Conservation (phyloP, 345 rosid species). For the Syzygium grande region DNA sequence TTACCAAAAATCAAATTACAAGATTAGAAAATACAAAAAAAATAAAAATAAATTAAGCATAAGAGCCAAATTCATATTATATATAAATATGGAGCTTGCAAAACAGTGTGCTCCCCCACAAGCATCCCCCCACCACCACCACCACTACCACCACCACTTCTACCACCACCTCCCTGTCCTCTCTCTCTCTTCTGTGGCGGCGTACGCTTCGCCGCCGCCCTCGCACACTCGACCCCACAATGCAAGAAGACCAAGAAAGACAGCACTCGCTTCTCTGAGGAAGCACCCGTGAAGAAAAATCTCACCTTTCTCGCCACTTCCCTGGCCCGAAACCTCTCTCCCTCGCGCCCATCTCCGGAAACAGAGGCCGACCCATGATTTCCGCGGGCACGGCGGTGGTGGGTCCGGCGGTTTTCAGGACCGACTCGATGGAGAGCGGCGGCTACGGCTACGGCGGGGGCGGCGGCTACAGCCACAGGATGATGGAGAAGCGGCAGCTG, state of each 20-base stretch:
- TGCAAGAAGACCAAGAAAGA: not conserved
- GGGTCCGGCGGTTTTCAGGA: not conserved
- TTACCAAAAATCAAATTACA: not conserved
- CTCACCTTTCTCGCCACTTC: not conserved
- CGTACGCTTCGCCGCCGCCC: not conserved
- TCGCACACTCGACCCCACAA: not conserved
- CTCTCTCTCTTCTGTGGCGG: not conserved
- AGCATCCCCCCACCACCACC: not conserved
- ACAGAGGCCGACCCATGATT: not conserved
- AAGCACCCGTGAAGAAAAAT: not conserved
- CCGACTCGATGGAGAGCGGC: constrained; percentile 4
- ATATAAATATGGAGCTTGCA: not conserved
- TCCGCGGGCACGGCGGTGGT: not conserved
- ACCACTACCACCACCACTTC: too few species aligned
- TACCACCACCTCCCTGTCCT: not conserved
- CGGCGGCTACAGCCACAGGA: not conserved
- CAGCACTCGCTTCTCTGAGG: not conserved
- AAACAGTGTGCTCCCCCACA: not conserved
- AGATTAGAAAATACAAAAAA: not conserved
- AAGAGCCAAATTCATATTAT: not conserved
- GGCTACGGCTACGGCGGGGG: not conserved
- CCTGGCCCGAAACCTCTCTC: not conserved
- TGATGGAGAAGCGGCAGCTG: constrained; percentile 74
- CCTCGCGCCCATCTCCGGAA: not conserved
- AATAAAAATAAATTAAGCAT: not conserved